These are phyloP conservation scores for Tetrahymena elliotti DNA, from an alignment of 73 alveolate genomes.

Conservation along the genomic window DNA sequence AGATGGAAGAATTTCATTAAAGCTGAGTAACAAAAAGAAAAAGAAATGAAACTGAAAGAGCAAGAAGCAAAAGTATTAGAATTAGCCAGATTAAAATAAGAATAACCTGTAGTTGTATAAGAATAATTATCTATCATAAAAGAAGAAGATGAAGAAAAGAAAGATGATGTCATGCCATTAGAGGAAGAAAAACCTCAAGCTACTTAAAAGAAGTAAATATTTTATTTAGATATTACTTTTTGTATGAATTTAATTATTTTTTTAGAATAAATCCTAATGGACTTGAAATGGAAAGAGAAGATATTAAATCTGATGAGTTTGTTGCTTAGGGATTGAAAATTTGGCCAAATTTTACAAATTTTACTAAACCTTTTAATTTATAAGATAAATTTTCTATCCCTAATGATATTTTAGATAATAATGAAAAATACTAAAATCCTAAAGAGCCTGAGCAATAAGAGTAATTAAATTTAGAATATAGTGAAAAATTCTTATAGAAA, in stretches of 20 bases:
- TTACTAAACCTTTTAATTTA: not conserved
- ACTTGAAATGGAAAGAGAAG: not conserved
- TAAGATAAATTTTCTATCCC: not conserved
- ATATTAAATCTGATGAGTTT: not conserved
- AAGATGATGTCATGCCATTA: not conserved
- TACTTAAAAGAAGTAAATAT: not conserved
- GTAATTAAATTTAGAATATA: not conserved
- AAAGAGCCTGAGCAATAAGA: not conserved
- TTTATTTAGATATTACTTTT: not conserved
- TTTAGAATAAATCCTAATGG: not conserved
- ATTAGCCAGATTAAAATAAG: not conserved
- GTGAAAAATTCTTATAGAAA: not conserved
- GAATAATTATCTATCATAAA: too few species aligned
- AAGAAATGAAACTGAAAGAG: not conserved
- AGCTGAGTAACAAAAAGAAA: not conserved
- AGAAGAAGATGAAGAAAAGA: not conserved
- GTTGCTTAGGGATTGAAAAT: not conserved
- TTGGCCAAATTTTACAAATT: not conserved
- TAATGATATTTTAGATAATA: not conserved
- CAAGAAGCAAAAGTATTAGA: not conserved
- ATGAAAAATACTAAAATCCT: not conserved
- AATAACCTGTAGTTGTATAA: not conserved
- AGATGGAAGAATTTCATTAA: not conserved
- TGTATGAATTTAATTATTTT: not conserved
- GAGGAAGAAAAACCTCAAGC: not conserved